Evolutionary conservation across 2,329 filamentous ascomycete species (phyloP).

Genomic region (Pseudogymnoascus sp.): DNA sequence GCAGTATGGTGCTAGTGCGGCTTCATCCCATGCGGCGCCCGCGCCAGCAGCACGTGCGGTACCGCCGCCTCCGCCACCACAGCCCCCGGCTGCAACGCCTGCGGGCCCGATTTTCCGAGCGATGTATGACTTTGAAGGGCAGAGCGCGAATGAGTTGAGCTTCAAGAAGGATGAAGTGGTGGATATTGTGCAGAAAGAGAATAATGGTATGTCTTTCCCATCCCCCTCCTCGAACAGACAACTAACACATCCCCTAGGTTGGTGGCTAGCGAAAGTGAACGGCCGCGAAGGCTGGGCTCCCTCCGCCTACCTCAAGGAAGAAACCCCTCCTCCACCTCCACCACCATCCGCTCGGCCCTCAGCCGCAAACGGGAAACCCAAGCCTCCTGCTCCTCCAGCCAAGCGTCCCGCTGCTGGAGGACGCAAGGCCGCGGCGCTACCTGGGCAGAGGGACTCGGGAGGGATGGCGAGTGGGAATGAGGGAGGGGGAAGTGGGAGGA

Average conservation of each 20-base stretch:
- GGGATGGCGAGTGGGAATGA: conserved; percentile 49
- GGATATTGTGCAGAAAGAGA: conserved; percentile 87
- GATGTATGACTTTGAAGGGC: conserved; percentile 83
- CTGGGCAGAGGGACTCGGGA: conserved; percentile 62
- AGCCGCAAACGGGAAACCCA: conserved; percentile 33
- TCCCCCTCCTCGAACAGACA: not conserved
- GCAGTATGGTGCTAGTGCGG: conserved; percentile 34
- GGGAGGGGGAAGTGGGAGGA: conserved; percentile 44
- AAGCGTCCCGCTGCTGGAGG: conserved; percentile 65
- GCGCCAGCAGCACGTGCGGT: conserved; percentile 37
- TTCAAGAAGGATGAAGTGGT: conserved; percentile 74
- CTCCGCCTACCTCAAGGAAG: conserved; percentile 87
- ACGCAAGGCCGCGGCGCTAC: conserved; percentile 62
- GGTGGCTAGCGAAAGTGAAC: conserved; percentile 83
- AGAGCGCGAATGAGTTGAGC: conserved; percentile 76
- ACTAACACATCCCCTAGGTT: conserved; percentile 53
- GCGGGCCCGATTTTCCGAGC: conserved; percentile 79
- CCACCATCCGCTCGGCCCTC: conserved; percentile 42
- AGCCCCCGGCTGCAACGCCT: conserved; percentile 52
- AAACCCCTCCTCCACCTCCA: conserved; percentile 58
- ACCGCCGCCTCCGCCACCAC: conserved; percentile 57
- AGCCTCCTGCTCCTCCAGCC: conserved; percentile 43
- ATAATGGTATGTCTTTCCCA: conserved; percentile 62
- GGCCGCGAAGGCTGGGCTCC: conserved; percentile 84
- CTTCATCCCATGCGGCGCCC: conserved; percentile 17